A percentile compares a stretch with the other conserved stretches of the same genome.
phyloP scores from a whole-genome alignment of 2,329 filamentous ascomycete genomes.

The Dendryphion nanum region DNA sequence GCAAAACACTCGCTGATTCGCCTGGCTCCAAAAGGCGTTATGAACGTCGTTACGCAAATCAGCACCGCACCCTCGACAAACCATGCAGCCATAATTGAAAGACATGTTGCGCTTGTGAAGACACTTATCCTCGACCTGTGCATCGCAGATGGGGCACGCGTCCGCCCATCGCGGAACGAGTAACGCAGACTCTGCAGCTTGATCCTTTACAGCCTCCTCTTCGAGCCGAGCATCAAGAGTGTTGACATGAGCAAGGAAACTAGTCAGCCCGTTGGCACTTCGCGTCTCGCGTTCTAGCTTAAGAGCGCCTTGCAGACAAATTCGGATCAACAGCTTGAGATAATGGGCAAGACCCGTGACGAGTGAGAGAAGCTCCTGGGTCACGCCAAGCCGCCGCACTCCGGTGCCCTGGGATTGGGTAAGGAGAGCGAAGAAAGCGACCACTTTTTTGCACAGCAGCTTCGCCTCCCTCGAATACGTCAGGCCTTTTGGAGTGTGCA shows the following conservation, averaged over 20 bases:
- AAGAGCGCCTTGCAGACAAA: conserved; percentile 89
- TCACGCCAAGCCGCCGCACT: conserved; percentile 89
- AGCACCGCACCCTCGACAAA: conserved; percentile 67
- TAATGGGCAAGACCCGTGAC: conserved; percentile 97
- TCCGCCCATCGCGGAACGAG: conserved; percentile 57
- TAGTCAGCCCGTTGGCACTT: conserved; percentile 71
- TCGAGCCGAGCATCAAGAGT: conserved; percentile 64
- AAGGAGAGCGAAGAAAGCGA: conserved; percentile 92
- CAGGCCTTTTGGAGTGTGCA: conserved; percentile 73
- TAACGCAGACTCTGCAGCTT: conserved; percentile 40
- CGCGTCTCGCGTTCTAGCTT: conserved; percentile 84
- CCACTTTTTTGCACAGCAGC: conserved; percentile 98
- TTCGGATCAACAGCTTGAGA: conserved; percentile 93
- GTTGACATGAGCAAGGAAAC: conserved; percentile 79
- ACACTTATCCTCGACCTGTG: conserved; percentile 94
- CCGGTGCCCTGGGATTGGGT: conserved; percentile 92
- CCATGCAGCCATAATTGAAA: conserved; percentile 80
- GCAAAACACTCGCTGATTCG: conserved; percentile 71
- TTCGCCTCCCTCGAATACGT: conserved; percentile 96
- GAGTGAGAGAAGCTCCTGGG: conserved; percentile 94
- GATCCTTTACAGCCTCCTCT: conserved; percentile 39
- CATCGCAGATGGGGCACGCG: conserved; percentile 76
- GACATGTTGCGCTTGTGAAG: conserved; percentile 70
- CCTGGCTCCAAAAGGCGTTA: conserved; percentile 70
- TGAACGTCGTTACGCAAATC: conserved; percentile 68